Percentiles rank a stretch among this genome's conserved stretches.
Conservation (phyloP, 495 filamentous ascomycete genomes). For the Xylaria palmicola region DNA sequence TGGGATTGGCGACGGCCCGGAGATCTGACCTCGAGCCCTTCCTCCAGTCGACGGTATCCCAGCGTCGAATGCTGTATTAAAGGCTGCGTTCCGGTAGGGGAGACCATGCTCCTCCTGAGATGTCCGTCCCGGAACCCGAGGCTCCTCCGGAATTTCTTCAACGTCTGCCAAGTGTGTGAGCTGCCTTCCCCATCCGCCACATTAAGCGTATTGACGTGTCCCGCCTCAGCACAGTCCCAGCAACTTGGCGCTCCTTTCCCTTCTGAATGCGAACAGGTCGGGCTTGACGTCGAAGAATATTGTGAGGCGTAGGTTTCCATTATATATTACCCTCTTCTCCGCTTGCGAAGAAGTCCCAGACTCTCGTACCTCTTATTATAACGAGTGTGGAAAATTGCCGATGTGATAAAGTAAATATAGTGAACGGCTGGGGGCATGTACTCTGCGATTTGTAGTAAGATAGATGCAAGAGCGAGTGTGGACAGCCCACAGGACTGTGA, state of each 20-base stretch:
- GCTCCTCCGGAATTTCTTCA: slow-evolving; percentile 8
- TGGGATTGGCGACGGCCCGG: slow-evolving; percentile 2
- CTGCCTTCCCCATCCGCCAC: neutral
- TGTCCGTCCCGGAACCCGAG: neutral
- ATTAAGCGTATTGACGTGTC: neutral
- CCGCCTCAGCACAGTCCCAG: slow-evolving; percentile 25
- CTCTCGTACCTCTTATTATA: neutral
- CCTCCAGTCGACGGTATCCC: slow-evolving; percentile 12
- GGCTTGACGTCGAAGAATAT: neutral
- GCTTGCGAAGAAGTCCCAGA: neutral
- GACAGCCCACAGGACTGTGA: neutral
- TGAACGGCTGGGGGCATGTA: neutral
- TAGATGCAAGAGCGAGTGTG: neutral
- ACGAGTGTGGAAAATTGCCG: neutral
- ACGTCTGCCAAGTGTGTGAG: neutral
- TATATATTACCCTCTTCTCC: neutral
- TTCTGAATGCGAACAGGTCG: slow-evolving; percentile 16
- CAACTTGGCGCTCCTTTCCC: slow-evolving; percentile 15
- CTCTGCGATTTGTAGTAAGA: neutral
- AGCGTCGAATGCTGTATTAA: slow-evolving; percentile 5
- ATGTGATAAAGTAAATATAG: neutral
- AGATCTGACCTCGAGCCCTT: slow-evolving; percentile 19
- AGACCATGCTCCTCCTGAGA: neutral
- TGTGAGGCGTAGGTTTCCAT: neutral
- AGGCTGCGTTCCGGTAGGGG: neutral